A percentile compares a stretch with the other conserved stretches of the same genome.
Evolutionary conservation across 2,329 filamentous ascomycete species (phyloP).

Genomic region (Simplicillium aogashimaense): DNA sequence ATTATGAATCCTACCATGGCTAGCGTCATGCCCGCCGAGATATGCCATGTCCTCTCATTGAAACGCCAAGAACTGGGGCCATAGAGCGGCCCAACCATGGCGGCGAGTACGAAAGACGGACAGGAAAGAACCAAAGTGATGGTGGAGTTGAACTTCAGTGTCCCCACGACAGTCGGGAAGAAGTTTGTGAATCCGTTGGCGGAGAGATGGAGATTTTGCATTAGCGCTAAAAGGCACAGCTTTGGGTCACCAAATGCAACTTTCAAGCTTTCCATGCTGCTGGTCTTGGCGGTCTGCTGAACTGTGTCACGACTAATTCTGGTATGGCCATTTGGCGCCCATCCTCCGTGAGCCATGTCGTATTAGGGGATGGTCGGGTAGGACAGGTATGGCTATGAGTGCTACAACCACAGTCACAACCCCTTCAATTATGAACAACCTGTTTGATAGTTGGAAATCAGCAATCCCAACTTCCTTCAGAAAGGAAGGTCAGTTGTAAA

Average conservation of each 20-base stretch:
- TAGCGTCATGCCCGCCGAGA: slow-evolving; percentile 26
- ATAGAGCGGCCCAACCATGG: slow-evolving; percentile 12
- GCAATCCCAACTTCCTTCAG: too few relatives aligned
- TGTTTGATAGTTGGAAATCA: too few relatives aligned
- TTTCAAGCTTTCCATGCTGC: slow-evolving; percentile 15
- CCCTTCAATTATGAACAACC: slow-evolving; percentile 59
- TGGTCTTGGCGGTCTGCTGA: slow-evolving; percentile 13
- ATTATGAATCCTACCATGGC: slow-evolving; percentile 28
- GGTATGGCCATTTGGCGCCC: slow-evolving; percentile 27
- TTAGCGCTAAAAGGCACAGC: slow-evolving; percentile 35
- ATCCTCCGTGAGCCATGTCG: slow-evolving; percentile 29
- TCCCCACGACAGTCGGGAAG: slow-evolving; percentile 32
- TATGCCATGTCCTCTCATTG: slow-evolving; percentile 33
- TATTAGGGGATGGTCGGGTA: slow-evolving; percentile 27
- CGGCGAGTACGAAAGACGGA: slow-evolving; percentile 20
- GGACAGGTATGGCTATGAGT: slow-evolving; percentile 10
- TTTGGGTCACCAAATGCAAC: slow-evolving; percentile 28
- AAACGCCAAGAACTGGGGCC: slow-evolving; percentile 24
- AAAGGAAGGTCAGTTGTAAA: too few relatives aligned
- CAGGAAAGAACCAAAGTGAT: slow-evolving; percentile 38
- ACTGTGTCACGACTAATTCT: slow-evolving; percentile 19
- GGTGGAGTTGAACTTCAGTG: slow-evolving; percentile 33
- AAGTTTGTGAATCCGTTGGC: slow-evolving; percentile 34
- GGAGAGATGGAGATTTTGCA: slow-evolving; percentile 39
- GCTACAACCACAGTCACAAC: slow-evolving; percentile 19